Evolutionary conservation across 2,329 filamentous ascomycete genomes (phyloP), one percentile per base, ranked within the genome.

Genomic region (Trichoderma breve): DNA sequence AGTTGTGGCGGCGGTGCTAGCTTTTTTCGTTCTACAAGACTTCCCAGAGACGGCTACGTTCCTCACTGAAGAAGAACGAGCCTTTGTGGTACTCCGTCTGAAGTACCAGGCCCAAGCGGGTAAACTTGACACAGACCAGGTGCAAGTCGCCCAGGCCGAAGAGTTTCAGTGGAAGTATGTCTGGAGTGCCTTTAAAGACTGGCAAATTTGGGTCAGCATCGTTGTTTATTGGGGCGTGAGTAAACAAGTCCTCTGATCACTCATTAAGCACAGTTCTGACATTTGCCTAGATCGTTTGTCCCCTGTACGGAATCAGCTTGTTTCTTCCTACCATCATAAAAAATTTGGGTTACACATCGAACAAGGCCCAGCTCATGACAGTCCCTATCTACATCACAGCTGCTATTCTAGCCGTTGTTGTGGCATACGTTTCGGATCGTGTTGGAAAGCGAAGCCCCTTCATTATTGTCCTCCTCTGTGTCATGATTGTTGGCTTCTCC

Each of bases 41-140:
- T 97, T 94, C 76, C 94, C 94, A 0, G 93, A 94, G 74, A 89
- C 92, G 32, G 93, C 93, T 0, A 87, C 76, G 0, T 97, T 97
- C 78, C 85, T 97, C 26, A 90, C 89, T 0, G 86, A 89, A 8
- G 87, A 89, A 39, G 93, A 97, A 76, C 87, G 91, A 3, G 87
- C 86, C 0, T 90, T 93, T 61, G 91, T 96, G 0, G 83, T 94
- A 3, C 87, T 88, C 15, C 87, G 94, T 0, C 83, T 97, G 26
- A 90, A 90, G 73, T 87, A 87, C n/a, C 93, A 97, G 84, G 82
- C 81, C 6, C 82, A 84, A 72, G 76, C 18, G 71, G 58, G 63
- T 26, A 61, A 26, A 32, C 14, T 63, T 9, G 60, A 63, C 64
- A 53, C 43, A 18, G 63, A 69, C 0, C 76, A 74, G 3, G 71